These are phyloP conservation scores for Elaeis oleifera DNA, from an alignment of 202 grass and related monocot genomes.

Conservation along the genomic window DNA sequence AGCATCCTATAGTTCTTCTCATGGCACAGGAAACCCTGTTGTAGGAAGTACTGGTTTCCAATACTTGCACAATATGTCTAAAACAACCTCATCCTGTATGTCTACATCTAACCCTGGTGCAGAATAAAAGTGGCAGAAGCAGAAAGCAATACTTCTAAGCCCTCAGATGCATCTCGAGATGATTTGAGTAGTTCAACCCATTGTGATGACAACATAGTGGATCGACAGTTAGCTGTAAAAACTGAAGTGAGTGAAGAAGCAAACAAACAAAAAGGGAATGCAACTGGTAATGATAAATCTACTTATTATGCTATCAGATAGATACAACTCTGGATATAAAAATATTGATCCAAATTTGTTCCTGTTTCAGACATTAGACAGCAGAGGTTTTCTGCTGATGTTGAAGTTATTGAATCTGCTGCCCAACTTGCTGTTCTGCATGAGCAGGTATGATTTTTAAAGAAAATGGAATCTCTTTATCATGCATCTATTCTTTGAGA, in stretches of 20 bases:
- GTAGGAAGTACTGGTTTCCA: too few relatives aligned
- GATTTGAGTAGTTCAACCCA: too few relatives aligned
- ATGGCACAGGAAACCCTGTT: too few relatives aligned
- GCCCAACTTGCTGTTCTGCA: constrained; percentile 71
- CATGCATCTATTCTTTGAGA: constrained; percentile 21
- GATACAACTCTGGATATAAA: neutral
- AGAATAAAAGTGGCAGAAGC: too few relatives aligned
- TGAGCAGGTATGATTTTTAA: constrained; percentile 52
- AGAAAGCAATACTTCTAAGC: too few relatives aligned
- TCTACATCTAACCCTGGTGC: too few relatives aligned
- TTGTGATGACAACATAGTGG: neutral
- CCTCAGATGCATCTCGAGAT: too few relatives aligned
- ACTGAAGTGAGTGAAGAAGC: neutral
- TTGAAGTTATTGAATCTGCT: constrained; percentile 49
- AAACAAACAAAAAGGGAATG: too few relatives aligned
- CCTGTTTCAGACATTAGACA: neutral
- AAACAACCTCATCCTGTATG: too few relatives aligned
- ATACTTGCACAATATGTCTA: too few relatives aligned
- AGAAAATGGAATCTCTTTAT: constrained; percentile 19
- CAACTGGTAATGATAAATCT: too few relatives aligned
- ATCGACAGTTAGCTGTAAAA: neutral
- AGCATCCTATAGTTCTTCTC: constrained; percentile 15
- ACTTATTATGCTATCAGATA: neutral
- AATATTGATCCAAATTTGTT: neutral
- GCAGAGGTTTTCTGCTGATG: constrained; percentile 1